Conservation (phyloP, 2,329 filamentous ascomycete genomes). For the Cercospora nicotianae region DNA sequence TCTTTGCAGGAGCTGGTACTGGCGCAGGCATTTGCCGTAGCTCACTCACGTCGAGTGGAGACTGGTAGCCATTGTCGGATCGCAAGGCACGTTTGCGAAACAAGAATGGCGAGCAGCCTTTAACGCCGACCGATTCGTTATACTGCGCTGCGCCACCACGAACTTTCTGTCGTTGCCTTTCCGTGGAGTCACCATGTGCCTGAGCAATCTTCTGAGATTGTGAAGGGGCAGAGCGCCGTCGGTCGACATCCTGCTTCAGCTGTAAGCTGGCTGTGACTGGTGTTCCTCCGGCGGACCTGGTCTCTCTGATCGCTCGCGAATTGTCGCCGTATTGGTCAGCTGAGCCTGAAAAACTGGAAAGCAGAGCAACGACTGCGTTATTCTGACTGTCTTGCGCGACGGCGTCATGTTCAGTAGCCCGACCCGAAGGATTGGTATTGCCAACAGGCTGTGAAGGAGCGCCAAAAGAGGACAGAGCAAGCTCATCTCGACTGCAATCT, state of each 20-base stretch:
- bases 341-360: not conserved
- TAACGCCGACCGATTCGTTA: conserved; percentile 13
- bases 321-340: not conserved
- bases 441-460: conserved; percentile 21
- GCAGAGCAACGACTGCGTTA: not conserved
- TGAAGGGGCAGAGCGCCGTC: conserved; percentile 22
- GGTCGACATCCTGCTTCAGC: not conserved
- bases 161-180: conserved; percentile 5
- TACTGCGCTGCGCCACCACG: conserved; percentile 9
- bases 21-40: not conserved
- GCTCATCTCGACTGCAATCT: conserved; percentile 30
- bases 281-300: not conserved
- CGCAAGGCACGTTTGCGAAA: conserved; percentile 32
- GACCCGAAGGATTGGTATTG: not conserved
- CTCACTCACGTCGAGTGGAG: not conserved
- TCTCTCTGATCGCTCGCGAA: not conserved
- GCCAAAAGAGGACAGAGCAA: conserved; percentile 25
- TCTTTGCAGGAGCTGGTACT: conserved; percentile 9
- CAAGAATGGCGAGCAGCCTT: conserved; percentile 31
- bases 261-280: not conserved
- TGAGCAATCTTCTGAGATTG: conserved; percentile 16
- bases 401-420: not conserved
- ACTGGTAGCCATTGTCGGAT: conserved; percentile 6
- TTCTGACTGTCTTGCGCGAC: not conserved
- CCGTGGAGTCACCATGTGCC: not conserved